phyloP scores from a whole-genome alignment of 2,329 filamentous ascomycete genomes.

The Beauveria sp. region DNA sequence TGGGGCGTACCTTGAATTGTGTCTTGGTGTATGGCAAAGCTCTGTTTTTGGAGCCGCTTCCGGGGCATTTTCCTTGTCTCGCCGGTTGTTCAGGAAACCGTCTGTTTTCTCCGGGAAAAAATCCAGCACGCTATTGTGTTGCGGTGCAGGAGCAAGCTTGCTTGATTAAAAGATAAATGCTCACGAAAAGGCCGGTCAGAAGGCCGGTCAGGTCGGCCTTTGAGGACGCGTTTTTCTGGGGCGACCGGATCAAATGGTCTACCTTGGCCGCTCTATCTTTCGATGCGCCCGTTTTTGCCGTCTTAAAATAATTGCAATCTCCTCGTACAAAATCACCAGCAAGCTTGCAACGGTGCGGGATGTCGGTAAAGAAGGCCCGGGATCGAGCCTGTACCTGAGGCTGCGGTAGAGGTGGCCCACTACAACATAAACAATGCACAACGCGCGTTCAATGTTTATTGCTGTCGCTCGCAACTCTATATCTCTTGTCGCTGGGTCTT shows the following conservation, averaged over 20 bases:
- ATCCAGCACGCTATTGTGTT: background rate
- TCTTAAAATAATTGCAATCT: background rate
- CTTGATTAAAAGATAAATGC: background rate
- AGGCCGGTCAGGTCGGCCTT: background rate
- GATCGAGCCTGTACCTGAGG: background rate
- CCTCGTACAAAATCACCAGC: background rate
- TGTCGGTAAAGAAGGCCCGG: background rate
- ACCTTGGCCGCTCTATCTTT: background rate
- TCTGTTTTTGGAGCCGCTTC: slow-evolving; percentile 25
- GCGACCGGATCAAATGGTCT: background rate
- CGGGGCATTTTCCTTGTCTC: slow-evolving; percentile 19
- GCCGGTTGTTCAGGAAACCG: background rate
- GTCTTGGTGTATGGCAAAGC: slow-evolving; percentile 29
- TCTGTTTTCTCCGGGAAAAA: background rate
- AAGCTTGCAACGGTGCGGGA: background rate
- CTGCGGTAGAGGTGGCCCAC: background rate
- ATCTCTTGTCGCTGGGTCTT: too few species aligned
- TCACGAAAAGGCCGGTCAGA: background rate
- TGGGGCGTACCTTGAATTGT: slow-evolving; percentile 14
- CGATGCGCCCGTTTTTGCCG: background rate
- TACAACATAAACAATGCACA: background rate
- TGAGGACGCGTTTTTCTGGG: slow-evolving; percentile 1
- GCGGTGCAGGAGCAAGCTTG: background rate
- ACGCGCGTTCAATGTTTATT: background rate
- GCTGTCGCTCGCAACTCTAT: background rate